Evolutionary conservation across 768 basidiomycete genomes (phyloP), one percentile per base, ranked within the genome.

Genomic region (Mycena vitilis): DNA sequence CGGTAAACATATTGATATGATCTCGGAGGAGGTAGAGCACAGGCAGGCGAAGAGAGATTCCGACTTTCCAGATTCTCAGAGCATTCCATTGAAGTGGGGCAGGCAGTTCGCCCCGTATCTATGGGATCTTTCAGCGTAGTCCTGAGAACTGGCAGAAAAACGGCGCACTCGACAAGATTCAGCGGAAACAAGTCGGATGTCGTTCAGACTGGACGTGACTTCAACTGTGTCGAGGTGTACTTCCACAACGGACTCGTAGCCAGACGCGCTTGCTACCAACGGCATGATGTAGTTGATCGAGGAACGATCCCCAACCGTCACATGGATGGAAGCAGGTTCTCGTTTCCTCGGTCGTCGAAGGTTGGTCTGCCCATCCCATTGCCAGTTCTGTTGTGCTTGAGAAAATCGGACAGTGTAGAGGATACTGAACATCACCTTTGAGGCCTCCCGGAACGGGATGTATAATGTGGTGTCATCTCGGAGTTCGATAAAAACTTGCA

Each of bases 1-100:
- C 97, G 5, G 90, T 90, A 74, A 99, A 88, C 86, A 98, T 94
- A 74, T 95, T 96, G 80, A 96, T 89, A 75, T 99, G 97, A 75
- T 99, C 97, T 49, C 95, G 89, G 13, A 99, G 83, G 22, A 98
- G 83, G 75, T 89, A 93, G 42, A 97, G 83, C 1, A 87, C 80
- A 2, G 96, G 91, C 59, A 89, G 88, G 10, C 88, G 86, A 30
- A 99, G 81, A 13, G 86, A 87, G 52, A 95, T 77, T n/a, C 88
- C 82, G 75, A 95, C 87, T 0, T 83, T 81, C 97, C 97, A 99
- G 71, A 85, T 87, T 30, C 96, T 88, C 71, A 87, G 83, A 0
- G 81, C 89, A 68, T 96, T 88, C 97, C 97, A 99, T 58, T 81
- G 83, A 11, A 97, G 80, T 2, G 96, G 95, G 0, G 90, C 84